Conservation (phyloP, 345 rosid genomes). For the Linum usitatissimum region DNA sequence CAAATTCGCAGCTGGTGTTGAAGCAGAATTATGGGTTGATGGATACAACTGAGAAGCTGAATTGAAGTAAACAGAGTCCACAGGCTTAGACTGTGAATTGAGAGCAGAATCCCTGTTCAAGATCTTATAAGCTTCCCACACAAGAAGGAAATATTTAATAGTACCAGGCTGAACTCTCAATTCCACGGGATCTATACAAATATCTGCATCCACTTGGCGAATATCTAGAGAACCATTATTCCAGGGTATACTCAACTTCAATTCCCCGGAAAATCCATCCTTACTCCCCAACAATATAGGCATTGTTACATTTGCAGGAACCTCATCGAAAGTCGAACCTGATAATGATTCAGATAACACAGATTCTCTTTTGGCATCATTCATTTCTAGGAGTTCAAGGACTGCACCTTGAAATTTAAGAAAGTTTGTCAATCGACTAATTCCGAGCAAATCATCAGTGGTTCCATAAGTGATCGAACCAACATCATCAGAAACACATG, state of each 20-base stretch:
- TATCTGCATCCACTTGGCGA: slow-evolving; percentile 72
- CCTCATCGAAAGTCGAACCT: slow-evolving; percentile 20
- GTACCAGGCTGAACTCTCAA: slow-evolving; percentile 58
- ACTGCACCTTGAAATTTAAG: slow-evolving; percentile 68
- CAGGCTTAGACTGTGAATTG: slow-evolving; percentile 17
- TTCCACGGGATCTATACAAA: slow-evolving; percentile 65
- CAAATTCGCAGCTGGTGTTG: slow-evolving; percentile 18
- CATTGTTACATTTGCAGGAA: slow-evolving; percentile 26
- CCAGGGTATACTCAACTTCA: slow-evolving; percentile 89
- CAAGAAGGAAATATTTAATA: slow-evolving; percentile 50
- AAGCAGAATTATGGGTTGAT: slow-evolving; percentile 19
- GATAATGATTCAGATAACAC: slow-evolving; percentile 8
- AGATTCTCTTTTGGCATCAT: slow-evolving; percentile 28
- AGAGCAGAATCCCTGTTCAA: slow-evolving; percentile 20
- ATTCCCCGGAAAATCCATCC: slow-evolving; percentile 76
- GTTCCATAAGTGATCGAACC: slow-evolving; percentile 21
- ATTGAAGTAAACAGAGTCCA: slow-evolving; percentile 33
- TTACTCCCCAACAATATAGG: slow-evolving; percentile 49
- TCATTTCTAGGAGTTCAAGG: slow-evolving; percentile 61
- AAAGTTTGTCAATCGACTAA: slow-evolving; percentile 56
- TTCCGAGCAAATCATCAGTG: slow-evolving; percentile 53
- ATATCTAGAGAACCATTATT: slow-evolving; percentile 85
- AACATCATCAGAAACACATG: slow-evolving; percentile 52
- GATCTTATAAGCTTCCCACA: slow-evolving; percentile 43
- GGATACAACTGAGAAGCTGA: slow-evolving; percentile 34